Evolutionary conservation across 2,329 filamentous ascomycete genomes (phyloP), one percentile per base, ranked within the genome.

Genomic region (Xenoacremonium recifei): DNA sequence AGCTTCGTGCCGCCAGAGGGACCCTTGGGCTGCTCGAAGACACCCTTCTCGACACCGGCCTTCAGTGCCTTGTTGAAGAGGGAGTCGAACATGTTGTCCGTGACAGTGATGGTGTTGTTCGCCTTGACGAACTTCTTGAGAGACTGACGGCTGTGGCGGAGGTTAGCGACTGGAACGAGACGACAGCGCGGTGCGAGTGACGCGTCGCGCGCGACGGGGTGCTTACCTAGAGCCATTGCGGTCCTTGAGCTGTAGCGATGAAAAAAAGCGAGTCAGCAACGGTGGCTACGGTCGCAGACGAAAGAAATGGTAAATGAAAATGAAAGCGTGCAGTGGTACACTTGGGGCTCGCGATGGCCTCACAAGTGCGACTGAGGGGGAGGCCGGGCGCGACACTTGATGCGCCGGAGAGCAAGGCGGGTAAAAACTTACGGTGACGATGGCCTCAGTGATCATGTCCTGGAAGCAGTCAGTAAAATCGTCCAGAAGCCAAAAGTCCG

Each of bases 1-100:
- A 96, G 84, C 85, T 96, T 96, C 70, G 93, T 89, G 55, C 89
- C 87, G 47, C 90, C 90, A 51, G 90, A 96, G 46, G 89, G 78
- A 60, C 89, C 90, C 82, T 96, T 96, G 62, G 90, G 91, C 67
- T 92, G 89, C 62, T 84, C 79, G 65, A 96, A 96, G 59, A 87
- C 78, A 50, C 87, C 88, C 77, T 86, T 90, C 61, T 95, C 88
- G 58, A 91, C 89, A 67, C 90, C 90, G 46, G 75, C 72, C 71
- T 85, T 82, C 64, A 95, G 76, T 40, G 89, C 88, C 69, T 85
- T 86, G 82, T 93, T 93, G 81, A 95, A 89, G 60, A 90, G 84
- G 48, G 77, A 78, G 62, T 77, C 78, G 68, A 82, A 82, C 77
- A 80, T 80, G 59, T 72, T 72, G 63, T 79, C 66, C 50, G 65